Conservation (phyloP, 2,329 filamentous ascomycete species). For the Sporothrix euskadiensis region DNA sequence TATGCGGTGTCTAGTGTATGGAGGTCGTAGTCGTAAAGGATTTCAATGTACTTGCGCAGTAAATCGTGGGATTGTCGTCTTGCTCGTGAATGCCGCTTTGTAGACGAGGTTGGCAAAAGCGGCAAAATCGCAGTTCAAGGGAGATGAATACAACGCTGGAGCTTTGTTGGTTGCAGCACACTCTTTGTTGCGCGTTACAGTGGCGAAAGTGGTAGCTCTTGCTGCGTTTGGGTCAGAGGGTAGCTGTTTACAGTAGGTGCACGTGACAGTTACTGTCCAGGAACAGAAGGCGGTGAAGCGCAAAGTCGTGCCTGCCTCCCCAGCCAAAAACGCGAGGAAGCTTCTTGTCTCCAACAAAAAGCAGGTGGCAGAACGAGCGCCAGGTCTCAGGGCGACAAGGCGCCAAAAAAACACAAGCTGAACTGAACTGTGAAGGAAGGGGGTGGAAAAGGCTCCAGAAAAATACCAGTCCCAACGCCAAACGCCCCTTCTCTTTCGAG, state of each 20-base stretch:
- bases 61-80: background rate
- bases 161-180: background rate
- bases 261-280: background rate
- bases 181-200: background rate
- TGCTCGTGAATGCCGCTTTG: background rate
- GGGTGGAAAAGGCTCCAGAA: background rate
- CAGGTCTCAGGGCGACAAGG: background rate
- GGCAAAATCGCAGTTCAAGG: conserved; percentile 18
- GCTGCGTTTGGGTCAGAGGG: background rate
- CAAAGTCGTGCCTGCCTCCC: background rate
- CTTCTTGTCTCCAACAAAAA: background rate
- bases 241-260: background rate
- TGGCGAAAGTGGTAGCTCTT: background rate
- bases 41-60: background rate
- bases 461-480: background rate
- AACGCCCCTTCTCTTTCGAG: background rate
- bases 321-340: conserved; percentile 1
- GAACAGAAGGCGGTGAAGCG: conserved; percentile 18
- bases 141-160: background rate
- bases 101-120: conserved; percentile 15
- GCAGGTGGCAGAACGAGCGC: background rate
- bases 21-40: background rate
- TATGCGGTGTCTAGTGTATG: background rate
- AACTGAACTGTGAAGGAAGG: background rate
- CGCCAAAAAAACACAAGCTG: conserved; percentile 14